A percentile compares a stretch with the other conserved stretches of the same genome.
Conservation (phyloP, 148 eudicot species). For the Selenicereus undatus region DNA sequence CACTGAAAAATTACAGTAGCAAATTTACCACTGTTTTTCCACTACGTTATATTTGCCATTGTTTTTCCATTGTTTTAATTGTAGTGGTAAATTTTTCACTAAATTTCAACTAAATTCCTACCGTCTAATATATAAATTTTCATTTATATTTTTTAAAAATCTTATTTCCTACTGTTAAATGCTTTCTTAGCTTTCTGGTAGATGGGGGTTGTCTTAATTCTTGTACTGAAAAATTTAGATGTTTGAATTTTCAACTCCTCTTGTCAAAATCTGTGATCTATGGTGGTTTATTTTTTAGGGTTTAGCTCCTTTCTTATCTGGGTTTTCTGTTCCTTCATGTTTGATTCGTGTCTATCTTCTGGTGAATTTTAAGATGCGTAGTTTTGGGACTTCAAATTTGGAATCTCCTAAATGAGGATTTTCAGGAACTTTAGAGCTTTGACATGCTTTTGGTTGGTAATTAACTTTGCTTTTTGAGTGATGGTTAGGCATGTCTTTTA, state of each 20-base stretch:
- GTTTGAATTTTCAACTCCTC: conserved; percentile 7
- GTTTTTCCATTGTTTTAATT: too few relatives aligned
- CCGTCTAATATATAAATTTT: too few relatives aligned
- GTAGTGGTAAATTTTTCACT: too few relatives aligned
- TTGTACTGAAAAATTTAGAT: conserved; percentile 13
- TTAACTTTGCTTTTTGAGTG: neutral
- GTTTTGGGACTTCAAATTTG: neutral
- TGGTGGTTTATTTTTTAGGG: neutral
- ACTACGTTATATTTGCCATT: too few relatives aligned
- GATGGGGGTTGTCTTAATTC: conserved; percentile 19
- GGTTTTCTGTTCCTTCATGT: neutral
- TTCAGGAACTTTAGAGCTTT: neutral
- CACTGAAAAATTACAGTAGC: too few relatives aligned
- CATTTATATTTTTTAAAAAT: too few relatives aligned
- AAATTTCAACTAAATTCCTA: too few relatives aligned
- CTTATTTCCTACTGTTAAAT: too few relatives aligned
- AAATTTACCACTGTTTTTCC: too few relatives aligned
- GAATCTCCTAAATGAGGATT: neutral
- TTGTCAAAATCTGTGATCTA: neutral
- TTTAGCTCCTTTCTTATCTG: neutral
- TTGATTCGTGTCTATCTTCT: neutral
- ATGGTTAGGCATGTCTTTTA: conserved; percentile 1
- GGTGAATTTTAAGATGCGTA: neutral
- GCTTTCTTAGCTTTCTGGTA: conserved; percentile 7
- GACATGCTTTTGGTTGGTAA: neutral